Percentiles rank a stretch among this genome's conserved stretches.
Evolutionary conservation across 805 yeast species (phyloP).

Genomic region (Kodamaea nitidulidarum): DNA sequence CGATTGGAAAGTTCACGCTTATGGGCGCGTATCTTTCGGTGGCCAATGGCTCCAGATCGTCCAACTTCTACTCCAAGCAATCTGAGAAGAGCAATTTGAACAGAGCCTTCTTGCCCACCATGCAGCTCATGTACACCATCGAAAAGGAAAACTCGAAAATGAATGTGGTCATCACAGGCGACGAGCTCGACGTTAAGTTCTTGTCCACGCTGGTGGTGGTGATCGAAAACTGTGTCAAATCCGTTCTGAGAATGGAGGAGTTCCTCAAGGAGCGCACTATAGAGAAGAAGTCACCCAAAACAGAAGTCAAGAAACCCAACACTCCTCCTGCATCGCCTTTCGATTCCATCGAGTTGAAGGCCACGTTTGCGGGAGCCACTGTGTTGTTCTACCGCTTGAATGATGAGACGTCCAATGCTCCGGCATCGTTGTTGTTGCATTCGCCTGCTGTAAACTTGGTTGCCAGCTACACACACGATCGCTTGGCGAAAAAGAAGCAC

Average conservation of each 20-base stretch:
- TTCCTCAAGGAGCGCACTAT: conserved; percentile 13
- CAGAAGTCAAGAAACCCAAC: neutral
- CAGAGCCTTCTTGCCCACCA: conserved; percentile 64
- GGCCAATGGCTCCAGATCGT: conserved; percentile 56
- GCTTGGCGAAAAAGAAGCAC: conserved; percentile 38
- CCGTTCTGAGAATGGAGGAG: conserved; percentile 43
- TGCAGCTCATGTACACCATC: conserved; percentile 52
- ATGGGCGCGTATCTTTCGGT: conserved; percentile 67
- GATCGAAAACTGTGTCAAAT: conserved; percentile 48
- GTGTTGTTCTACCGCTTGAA: conserved; percentile 47
- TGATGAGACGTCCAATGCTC: conserved; percentile 29
- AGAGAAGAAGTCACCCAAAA: too few species aligned
- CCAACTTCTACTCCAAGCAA: conserved; percentile 44
- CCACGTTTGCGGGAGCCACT: conserved; percentile 68
- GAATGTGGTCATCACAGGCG: conserved; percentile 55
- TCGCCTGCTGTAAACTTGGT: conserved; percentile 71
- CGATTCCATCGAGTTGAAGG: conserved; percentile 45
- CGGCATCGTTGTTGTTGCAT: conserved; percentile 56
- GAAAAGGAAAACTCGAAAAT: conserved; percentile 35
- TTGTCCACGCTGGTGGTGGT: conserved; percentile 53
- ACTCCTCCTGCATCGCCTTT: conserved; percentile 17
- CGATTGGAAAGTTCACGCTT: conserved; percentile 63
- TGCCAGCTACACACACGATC: conserved; percentile 46
- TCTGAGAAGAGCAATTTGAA: conserved; percentile 49
- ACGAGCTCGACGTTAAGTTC: conserved; percentile 61